A percentile compares a stretch with the other conserved stretches of the same genome.
Conservation (phyloP, 148 eudicot genomes). For the Salicornia ramosissima region DNA sequence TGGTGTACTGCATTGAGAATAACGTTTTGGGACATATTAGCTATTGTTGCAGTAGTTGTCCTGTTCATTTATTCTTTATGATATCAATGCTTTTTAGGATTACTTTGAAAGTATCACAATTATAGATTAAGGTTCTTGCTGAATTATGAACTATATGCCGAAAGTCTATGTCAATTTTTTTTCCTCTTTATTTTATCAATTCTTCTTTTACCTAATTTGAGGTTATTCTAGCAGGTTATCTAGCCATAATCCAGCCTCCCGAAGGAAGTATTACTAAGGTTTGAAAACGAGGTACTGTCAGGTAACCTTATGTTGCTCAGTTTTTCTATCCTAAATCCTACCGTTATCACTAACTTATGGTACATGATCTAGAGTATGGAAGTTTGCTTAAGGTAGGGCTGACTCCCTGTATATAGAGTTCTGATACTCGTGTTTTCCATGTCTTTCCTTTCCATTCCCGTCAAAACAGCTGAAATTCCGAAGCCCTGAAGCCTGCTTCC, state of each 20-base stretch:
- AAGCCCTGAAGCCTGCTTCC: slow-evolving; percentile 88
- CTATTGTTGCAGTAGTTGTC: too few relatives aligned
- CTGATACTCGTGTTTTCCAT: slow-evolving; percentile 70
- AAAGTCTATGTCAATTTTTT: too few relatives aligned
- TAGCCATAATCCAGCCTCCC: slow-evolving; percentile 48
- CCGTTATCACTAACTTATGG: slow-evolving; percentile 6
- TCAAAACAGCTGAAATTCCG: slow-evolving; percentile 77
- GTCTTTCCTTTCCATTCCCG: slow-evolving; percentile 74
- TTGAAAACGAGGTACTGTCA: slow-evolving; percentile 28
- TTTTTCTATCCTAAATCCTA: slow-evolving; percentile 2
- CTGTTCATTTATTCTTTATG: too few relatives aligned
- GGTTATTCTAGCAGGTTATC: slow-evolving; percentile 53
- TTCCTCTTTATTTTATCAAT: too few relatives aligned
- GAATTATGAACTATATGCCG: too few relatives aligned
- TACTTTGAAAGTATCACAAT: too few relatives aligned
- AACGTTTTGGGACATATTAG: too few relatives aligned
- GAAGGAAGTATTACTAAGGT: slow-evolving; percentile 66
- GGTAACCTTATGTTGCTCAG: slow-evolving; percentile 40
- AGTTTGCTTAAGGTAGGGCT: slow-evolving; percentile 36
- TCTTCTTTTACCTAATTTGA: slow-evolving; percentile 19
- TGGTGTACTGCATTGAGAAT: too few relatives aligned
- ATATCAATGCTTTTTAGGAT: too few relatives aligned
- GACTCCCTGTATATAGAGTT: slow-evolving; percentile 36
- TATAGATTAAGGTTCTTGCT: too few relatives aligned
- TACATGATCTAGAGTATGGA: slow-evolving; percentile 17